phyloP scores from a whole-genome alignment of 805 yeast species.

The Lipomyces mesembrius region DNA sequence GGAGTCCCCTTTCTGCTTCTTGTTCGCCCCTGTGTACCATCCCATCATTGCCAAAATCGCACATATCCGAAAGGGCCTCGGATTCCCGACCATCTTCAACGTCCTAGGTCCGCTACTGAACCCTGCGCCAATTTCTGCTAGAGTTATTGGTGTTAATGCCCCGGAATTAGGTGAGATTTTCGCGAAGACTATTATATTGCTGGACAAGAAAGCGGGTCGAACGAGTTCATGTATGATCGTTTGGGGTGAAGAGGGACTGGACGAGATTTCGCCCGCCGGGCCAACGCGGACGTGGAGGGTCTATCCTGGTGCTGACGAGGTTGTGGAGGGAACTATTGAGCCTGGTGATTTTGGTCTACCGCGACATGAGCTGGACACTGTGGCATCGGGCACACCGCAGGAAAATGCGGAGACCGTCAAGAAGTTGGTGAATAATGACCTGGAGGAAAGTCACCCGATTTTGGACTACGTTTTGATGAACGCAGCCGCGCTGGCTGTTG shows the following conservation, averaged over 20 bases:
- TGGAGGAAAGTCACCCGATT: conserved; percentile 56
- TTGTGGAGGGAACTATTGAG: conserved; percentile 42
- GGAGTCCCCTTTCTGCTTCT: conserved; percentile 60
- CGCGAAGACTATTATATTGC: conserved; percentile 74
- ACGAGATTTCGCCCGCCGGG: conserved; percentile 92
- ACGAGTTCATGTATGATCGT: conserved; percentile 73
- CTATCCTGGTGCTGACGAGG: conserved; percentile 39
- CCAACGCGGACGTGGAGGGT: conserved; percentile 79
- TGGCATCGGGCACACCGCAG: conserved; percentile 82
- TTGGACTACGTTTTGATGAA: conserved; percentile 91
- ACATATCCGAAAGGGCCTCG: conserved; percentile 71
- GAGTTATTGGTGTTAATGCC: conserved; percentile 89
- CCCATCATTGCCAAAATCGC: conserved; percentile 88
- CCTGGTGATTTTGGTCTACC: conserved; percentile 74
- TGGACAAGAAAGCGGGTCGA: conserved; percentile 57
- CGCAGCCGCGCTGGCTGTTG: conserved; percentile 82
- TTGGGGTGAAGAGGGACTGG: conserved; percentile 89
- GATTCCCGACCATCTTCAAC: conserved; percentile 92
- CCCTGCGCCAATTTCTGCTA: conserved; percentile 79
- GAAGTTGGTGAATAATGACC: conserved; percentile 52
- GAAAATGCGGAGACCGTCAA: conserved; percentile 75
- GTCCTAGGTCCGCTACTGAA: conserved; percentile 91
- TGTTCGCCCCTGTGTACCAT: conserved; percentile 94
- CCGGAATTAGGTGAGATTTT: conserved; percentile 78
- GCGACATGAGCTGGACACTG: conserved; percentile 68